Conservation (phyloP, 148 eudicot species). For the Silene latifolia region DNA sequence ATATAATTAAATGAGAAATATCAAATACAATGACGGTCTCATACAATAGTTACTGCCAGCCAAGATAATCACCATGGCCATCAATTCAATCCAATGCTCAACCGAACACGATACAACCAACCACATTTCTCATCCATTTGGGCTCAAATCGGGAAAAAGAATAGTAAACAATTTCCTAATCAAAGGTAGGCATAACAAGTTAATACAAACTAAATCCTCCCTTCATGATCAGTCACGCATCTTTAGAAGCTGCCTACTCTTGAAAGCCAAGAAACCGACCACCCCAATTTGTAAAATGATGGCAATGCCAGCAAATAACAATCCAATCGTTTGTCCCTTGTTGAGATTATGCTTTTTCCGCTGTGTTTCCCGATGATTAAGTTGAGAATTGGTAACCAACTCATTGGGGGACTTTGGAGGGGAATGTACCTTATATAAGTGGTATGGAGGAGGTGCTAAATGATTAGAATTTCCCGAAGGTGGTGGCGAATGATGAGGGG, state of each 20-base stretch:
- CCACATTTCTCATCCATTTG: neutral
- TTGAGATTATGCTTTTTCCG: constrained; percentile 27
- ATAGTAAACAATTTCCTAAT: constrained; percentile 15
- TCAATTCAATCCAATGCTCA: constrained; percentile 13
- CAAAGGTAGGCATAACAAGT: constrained; percentile 9
- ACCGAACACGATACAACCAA: neutral
- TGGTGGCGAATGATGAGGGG: neutral
- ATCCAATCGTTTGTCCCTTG: constrained; percentile 56
- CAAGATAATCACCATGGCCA: constrained; percentile 1
- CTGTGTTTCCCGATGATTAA: neutral
- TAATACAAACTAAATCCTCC: neutral
- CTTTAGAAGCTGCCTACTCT: constrained; percentile 46
- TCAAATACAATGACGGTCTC: neutral
- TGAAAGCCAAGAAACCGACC: constrained; percentile 48
- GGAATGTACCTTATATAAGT: neutral
- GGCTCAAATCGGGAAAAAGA: constrained; percentile 21
- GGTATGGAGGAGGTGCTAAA: neutral
- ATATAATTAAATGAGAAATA: too few relatives aligned
- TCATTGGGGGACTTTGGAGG: constrained; percentile 13
- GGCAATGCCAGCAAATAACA: constrained; percentile 54
- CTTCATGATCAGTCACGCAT: constrained; percentile 19
- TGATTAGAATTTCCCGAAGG: constrained; percentile 15
- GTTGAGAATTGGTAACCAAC: constrained; percentile 6
- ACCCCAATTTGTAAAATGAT: constrained; percentile 61
- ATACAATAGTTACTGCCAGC: neutral